Evolutionary conservation across 2,329 filamentous ascomycete genomes (phyloP), one percentile per base, ranked within the genome.

Genomic region (Calonectria pauciramosa): DNA sequence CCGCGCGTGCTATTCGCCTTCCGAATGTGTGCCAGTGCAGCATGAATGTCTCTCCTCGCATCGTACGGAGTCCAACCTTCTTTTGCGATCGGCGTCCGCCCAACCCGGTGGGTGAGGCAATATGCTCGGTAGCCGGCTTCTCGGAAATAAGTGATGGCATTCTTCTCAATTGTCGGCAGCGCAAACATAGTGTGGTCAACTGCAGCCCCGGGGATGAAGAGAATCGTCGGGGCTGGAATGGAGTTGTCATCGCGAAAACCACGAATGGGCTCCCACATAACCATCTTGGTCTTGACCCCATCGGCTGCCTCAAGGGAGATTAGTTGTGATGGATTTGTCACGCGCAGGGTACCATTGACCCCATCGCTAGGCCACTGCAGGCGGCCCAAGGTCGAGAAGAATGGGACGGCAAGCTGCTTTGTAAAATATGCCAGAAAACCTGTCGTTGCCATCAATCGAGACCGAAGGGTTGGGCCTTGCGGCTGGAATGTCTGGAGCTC

Each of bases 171-270:
- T 2, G 91, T 93, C 2, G 91, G 91, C 28, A 92, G 85, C 0
- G 91, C 89, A 76, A 87, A 93, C 70, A 93, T 91, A 76, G 91
- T 89, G 78, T 93, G 90, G 81, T 93, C 90, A 1, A 93, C 91
- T 0, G 90, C 87, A 0, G 91, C 91, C n/a, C 92, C 92, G 0
- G 91, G 91, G 51, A 93, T 86, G 85, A 93, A 88, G 70, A 93
- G 88, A 14, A 93, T 84, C 71, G 64, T 54, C 18, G 70, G 70
- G 10, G 69, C 63, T 6, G 23, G 41, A 20, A 3, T n/a, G 3
- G 47, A 34, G 7, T 26, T 5, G 13, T 66, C 54, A 3, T 23
- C 8, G 1, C 28, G 30, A 4, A 30, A 44, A 11, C 41, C 52
- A 89, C 88, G 78, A 28, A 54, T 68, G 34, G 91, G 87, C 72